Base-by-base conservation (phyloP, 768 basidiomycete species). In the Tulasnella sp. region DNA sequence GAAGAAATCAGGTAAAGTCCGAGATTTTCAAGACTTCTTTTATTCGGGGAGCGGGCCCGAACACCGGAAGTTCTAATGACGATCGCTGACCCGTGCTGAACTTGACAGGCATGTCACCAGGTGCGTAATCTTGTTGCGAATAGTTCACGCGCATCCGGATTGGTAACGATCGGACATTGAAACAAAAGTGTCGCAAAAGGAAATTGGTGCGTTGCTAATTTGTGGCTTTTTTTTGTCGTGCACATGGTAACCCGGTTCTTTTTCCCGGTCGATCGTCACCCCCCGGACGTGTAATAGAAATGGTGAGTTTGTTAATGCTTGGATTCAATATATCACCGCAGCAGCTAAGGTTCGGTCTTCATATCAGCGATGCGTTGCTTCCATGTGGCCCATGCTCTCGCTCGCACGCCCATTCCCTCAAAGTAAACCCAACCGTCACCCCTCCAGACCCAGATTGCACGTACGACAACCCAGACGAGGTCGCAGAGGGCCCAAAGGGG, bases 51-150 rank as follows among this genome's bases (percentile, higher is more conserved):
- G 31, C 64, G 64, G 64, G 64, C 64, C 64, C 64, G 64, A 69
- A 69, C 31, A 14, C 64, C 64, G 64, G 64, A 37, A 37, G 18
- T 69, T 69, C 64, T 2, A 37, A 37, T 37, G 37, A n/a, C 9
- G 5, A 69, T 24, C 14, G 64, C 31, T 22, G 2, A 64, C 64
- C 31, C 20, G 31, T 69, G 20, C 41, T 75, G 16, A 37, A 22
- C 74, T 40, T 37, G 46, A 24, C 42, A 80, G 79, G 79, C 79
- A 12, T 80, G 79, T 58, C 79, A 80, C 54, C 79, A 80, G 79
- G 79, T 80, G 46, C 31, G 44, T 41, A 7, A 50, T 50, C 14
- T 44, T 11, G 9, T 76, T 2, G 11, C 6, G 22, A 31, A 76
- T 24, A 8, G 0, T 3, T 3, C 22, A 50, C 18, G 18, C 20